Evolutionary conservation across 2,329 filamentous ascomycete genomes (phyloP).

Genomic region (Fusarium coffeatum): DNA sequence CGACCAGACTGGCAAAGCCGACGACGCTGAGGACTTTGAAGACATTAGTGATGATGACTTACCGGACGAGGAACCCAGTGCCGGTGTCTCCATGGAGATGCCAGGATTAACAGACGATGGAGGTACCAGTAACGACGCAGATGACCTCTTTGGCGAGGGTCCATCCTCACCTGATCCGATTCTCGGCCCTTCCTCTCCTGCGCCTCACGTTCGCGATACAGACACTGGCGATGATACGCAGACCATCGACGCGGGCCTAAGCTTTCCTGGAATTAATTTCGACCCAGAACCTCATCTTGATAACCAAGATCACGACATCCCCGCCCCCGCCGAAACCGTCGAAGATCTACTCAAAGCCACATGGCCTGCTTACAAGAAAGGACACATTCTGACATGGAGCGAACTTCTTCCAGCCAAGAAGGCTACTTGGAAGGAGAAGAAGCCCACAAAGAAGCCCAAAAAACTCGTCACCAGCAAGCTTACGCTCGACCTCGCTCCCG

Average conservation of each 20-base stretch:
- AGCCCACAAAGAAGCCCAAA: slow-evolving; percentile 82
- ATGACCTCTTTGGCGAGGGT: slow-evolving; percentile 77
- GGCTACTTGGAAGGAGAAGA: slow-evolving; percentile 81
- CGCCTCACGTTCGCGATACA: slow-evolving; percentile 56
- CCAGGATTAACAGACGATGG: slow-evolving; percentile 69
- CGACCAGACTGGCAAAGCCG: slow-evolving; percentile 82
- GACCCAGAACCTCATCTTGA: slow-evolving; percentile 58
- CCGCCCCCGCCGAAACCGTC: slow-evolving; percentile 76
- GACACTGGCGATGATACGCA: slow-evolving; percentile 53
- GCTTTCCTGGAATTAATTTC: slow-evolving; percentile 60
- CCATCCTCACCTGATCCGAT: slow-evolving; percentile 62
- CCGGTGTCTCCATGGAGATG: slow-evolving; percentile 58
- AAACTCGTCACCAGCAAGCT: slow-evolving; percentile 87
- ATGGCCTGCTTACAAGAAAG: slow-evolving; percentile 83
- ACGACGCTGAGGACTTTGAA: slow-evolving; percentile 90
- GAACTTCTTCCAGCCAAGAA: slow-evolving; percentile 85
- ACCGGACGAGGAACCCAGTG: slow-evolving; percentile 74
- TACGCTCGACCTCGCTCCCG: slow-evolving; percentile 83
- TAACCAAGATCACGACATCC: slow-evolving; percentile 72
- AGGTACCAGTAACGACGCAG: slow-evolving; percentile 68
- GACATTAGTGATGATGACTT: slow-evolving; percentile 94
- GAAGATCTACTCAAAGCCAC: slow-evolving; percentile 81
- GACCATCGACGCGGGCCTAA: slow-evolving; percentile 48
- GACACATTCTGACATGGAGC: slow-evolving; percentile 81
- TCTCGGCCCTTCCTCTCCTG: slow-evolving; percentile 58